Evolutionary conservation across 2,329 filamentous ascomycete genomes (phyloP).

Genomic region (Pseudohalonectria lignicola): DNA sequence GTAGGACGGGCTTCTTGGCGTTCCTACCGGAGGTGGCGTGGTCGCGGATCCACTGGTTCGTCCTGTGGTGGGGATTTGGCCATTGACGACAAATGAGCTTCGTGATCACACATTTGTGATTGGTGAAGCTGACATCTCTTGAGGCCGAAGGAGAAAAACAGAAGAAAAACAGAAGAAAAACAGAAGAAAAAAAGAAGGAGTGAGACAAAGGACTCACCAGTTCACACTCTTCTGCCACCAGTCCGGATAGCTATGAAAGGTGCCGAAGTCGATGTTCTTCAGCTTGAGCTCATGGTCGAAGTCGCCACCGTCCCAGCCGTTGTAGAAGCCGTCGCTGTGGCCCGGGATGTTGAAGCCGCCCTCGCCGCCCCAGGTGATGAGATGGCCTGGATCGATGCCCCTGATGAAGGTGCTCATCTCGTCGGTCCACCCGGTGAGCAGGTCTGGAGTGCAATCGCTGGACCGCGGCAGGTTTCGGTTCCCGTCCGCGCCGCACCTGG

Average conservation of each 20-base stretch:
- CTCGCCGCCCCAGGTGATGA: conserved; percentile 54
- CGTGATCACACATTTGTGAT: too few relatives aligned
- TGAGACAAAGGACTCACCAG: too few relatives aligned
- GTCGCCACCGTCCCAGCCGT: conserved; percentile 3
- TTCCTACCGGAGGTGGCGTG: conserved; percentile 5
- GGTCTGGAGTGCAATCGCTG: background rate
- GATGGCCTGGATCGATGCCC: conserved; percentile 26
- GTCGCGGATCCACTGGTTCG: conserved; percentile 7
- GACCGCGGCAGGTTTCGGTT: conserved; percentile 3
- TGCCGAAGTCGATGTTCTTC: conserved; percentile 37
- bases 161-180: too few relatives aligned
- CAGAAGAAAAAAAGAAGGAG: too few relatives aligned
- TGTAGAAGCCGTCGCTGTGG: conserved; percentile 2
- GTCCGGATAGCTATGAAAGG: conserved; percentile 36
- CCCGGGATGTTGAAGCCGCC: conserved; percentile 19
- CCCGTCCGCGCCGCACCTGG: conserved; percentile 31
- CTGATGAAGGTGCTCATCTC: conserved; percentile 8
- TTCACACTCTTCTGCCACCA: conserved; percentile 2
- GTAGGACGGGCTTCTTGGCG: conserved; percentile 55
- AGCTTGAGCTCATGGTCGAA: conserved; percentile 4
- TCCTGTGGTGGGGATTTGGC: too few relatives aligned
- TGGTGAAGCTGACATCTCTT: too few relatives aligned
- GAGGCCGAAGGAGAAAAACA: too few relatives aligned
- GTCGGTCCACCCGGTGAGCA: conserved; percentile 1
- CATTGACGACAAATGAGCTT: too few relatives aligned